These are phyloP conservation scores for Adansonia rubrostipa DNA, from an alignment of 441 rosid genomes.

Conservation along the genomic window DNA sequence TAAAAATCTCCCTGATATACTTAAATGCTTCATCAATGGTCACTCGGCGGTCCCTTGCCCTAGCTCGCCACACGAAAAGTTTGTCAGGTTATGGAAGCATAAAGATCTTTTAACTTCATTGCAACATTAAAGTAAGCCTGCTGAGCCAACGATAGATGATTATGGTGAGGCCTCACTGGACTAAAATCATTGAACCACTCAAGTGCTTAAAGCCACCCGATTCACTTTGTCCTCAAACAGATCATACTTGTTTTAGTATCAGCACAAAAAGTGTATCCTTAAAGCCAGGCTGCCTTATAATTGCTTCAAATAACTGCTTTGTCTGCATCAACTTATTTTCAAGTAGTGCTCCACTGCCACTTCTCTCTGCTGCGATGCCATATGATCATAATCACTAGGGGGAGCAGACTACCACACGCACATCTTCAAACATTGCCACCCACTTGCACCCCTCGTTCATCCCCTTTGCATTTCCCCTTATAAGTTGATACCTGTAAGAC, in stretches of 20 bases:
- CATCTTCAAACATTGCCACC: slow-evolving; percentile 99
- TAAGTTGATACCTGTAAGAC: slow-evolving; percentile 76
- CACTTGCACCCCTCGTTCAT: slow-evolving; percentile 98
- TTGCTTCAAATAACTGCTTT: slow-evolving; percentile 81
- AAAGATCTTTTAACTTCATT: slow-evolving; percentile 90
- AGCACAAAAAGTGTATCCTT: slow-evolving; percentile 81
- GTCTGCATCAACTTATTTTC: slow-evolving; percentile 89
- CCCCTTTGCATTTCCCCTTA: slow-evolving; percentile 87
- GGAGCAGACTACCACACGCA: slow-evolving; percentile 76
- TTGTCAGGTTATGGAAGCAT: slow-evolving; percentile 71
- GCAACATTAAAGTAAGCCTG: slow-evolving; percentile 94
- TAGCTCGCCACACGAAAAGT: slow-evolving; percentile 88
- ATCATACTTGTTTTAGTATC: slow-evolving; percentile 88
- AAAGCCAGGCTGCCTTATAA: slow-evolving; percentile 86
- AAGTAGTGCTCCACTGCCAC: slow-evolving; percentile 54
- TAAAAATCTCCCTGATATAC: slow-evolving; percentile 87
- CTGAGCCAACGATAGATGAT: slow-evolving; percentile 71
- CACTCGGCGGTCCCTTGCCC: slow-evolving; percentile 74
- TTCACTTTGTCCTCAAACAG: slow-evolving; percentile 84
- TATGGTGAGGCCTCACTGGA: slow-evolving; percentile 67
- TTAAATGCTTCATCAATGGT: slow-evolving; percentile 85
- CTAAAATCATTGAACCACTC: slow-evolving; percentile 93
- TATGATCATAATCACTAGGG: slow-evolving; percentile 82
- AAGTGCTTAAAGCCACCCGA: slow-evolving; percentile 59
- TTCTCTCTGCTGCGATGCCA: slow-evolving; percentile 52